Percentiles rank a stretch among this genome's conserved stretches.
phyloP scores from a whole-genome alignment of 1,284 basidiomycete species.

The Termitomyces sp. region DNA sequence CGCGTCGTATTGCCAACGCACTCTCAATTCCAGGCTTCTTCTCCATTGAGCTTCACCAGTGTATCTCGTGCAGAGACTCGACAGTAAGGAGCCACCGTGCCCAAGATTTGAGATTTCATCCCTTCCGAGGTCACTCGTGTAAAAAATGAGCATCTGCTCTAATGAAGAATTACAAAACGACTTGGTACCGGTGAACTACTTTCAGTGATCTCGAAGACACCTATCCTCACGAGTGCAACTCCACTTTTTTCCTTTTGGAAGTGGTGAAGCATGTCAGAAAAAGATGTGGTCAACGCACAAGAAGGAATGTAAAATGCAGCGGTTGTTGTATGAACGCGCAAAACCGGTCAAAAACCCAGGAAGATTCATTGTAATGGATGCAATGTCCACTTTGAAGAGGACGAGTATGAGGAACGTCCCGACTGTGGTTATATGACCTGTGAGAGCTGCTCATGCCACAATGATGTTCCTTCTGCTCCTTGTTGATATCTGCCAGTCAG shows the following conservation, averaged over 20 bases:
- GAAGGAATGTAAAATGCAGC: conserved; percentile 32
- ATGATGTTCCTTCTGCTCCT: conserved; percentile 8
- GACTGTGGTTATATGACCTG: conserved; percentile 33
- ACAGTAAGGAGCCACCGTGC: background rate
- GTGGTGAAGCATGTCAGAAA: conserved; percentile 25
- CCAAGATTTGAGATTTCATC: background rate
- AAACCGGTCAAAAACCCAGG: conserved; percentile 26
- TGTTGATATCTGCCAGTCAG: too few relatives aligned
- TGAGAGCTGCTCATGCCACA: conserved; percentile 28
- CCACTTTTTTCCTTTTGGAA: background rate
- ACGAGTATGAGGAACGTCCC: conserved; percentile 21
- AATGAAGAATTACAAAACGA: conserved; percentile 15
- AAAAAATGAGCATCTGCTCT: conserved; percentile 11
- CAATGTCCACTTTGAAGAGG: conserved; percentile 22
- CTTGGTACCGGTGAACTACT: conserved; percentile 15
- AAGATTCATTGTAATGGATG: conserved; percentile 37
- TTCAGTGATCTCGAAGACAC: background rate
- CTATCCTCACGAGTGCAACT: background rate
- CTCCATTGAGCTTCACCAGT: background rate
- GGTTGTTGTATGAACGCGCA: conserved; percentile 21
- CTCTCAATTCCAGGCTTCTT: too few relatives aligned
- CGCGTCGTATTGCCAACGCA: background rate
- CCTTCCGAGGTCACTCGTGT: background rate
- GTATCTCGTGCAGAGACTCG: background rate
- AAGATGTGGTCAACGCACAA: conserved; percentile 27